Conservation (phyloP, 805 yeast species). For the Priceomyces carsonii region DNA sequence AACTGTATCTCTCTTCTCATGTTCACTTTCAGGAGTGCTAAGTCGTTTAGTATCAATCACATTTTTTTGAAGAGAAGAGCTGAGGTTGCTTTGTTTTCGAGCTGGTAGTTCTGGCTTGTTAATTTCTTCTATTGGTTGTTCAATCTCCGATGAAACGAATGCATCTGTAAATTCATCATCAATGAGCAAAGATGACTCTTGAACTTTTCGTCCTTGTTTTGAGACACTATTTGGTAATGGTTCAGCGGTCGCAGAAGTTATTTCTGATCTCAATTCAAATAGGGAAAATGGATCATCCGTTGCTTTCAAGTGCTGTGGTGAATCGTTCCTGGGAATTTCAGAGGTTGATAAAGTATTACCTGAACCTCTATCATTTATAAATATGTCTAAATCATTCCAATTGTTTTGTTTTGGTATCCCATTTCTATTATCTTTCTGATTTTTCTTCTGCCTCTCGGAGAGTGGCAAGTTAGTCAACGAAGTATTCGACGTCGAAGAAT, state of each 20-base stretch:
- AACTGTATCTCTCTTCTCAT: slow-evolving; percentile 43
- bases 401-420: slow-evolving; percentile 10
- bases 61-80: too few relatives aligned
- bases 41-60: too few relatives aligned
- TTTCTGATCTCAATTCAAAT: slow-evolving; percentile 11
- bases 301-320: slow-evolving; percentile 1
- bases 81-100: too few relatives aligned
- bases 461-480: slow-evolving; percentile 13
- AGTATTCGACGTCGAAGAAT: slow-evolving; percentile 14
- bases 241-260: slow-evolving; percentile 4
- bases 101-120: too few relatives aligned
- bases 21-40: too few relatives aligned
- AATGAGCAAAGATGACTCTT: slow-evolving; percentile 21
- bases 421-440: slow-evolving; percentile 6
- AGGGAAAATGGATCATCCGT: slow-evolving; percentile 27
- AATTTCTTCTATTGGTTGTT: too few relatives aligned
- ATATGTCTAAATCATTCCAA: slow-evolving; percentile 41
- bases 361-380: slow-evolving; percentile 19
- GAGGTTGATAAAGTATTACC: slow-evolving; percentile 1
- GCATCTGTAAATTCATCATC: slow-evolving; percentile 48
- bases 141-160: slow-evolving; percentile 13
- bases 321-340: slow-evolving; percentile 3
- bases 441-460: slow-evolving; percentile 29
- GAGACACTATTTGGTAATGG: too few relatives aligned
- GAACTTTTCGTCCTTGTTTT: background rate